Conservation (phyloP, 176 grass and related monocot genomes). For the Dactylis glomerata region DNA sequence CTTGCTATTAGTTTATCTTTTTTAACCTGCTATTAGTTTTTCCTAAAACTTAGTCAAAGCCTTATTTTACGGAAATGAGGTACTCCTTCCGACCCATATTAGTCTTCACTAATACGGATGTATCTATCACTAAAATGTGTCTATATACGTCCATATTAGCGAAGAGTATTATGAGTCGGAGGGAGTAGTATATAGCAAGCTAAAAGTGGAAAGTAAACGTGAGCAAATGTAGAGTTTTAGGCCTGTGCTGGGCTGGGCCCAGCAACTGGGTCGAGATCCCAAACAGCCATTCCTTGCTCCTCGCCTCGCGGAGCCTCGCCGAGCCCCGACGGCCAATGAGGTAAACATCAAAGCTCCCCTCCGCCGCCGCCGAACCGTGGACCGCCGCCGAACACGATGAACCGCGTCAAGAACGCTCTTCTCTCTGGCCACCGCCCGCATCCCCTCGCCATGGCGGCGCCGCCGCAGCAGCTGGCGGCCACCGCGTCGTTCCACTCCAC, state of each 20-base stretch:
- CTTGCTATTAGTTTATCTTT: too few relatives aligned
- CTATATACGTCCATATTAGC: too few relatives aligned
- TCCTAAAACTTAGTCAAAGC: too few relatives aligned
- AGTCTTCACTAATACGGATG: too few relatives aligned
- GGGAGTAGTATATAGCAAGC: background rate
- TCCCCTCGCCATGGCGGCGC: background rate
- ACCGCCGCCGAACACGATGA: conserved; percentile 23
- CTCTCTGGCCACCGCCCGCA: conserved; percentile 25
- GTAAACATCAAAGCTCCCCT: background rate
- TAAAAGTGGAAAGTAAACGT: background rate
- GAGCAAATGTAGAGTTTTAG: background rate
- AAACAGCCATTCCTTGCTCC: background rate
- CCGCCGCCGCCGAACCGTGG: background rate
- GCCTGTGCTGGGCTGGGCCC: background rate
- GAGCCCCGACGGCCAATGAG: background rate
- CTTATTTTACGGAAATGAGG: too few relatives aligned
- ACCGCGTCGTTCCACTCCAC: conserved; percentile 79
- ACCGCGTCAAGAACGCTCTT: conserved; percentile 29
- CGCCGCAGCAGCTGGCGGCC: conserved; percentile 19
- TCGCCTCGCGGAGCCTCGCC: background rate
- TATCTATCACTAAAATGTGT: too few relatives aligned
- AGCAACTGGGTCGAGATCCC: background rate
- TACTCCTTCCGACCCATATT: too few relatives aligned
- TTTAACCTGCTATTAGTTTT: too few relatives aligned
- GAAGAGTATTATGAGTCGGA: too few relatives aligned